Percentiles rank a stretch among this genome's conserved stretches.
Conservation (phyloP, 148 eudicot species). For the Bassia scoparia region DNA sequence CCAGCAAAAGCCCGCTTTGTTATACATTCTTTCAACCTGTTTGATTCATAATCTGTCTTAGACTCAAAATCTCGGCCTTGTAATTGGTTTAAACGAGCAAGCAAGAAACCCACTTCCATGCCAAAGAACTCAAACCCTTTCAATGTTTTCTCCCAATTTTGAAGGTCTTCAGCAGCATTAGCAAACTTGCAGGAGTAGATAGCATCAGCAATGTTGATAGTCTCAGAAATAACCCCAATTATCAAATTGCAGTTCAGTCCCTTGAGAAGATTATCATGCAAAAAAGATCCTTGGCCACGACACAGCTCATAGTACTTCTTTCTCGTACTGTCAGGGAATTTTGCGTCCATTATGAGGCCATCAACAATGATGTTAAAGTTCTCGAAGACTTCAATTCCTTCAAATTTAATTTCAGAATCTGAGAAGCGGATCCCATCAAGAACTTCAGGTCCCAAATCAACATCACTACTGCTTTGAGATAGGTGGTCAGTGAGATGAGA, state of each 20-base stretch:
- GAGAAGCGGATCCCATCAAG: conserved; percentile 30
- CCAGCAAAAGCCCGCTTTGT: conserved; percentile 16
- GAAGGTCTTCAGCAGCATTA: conserved; percentile 26
- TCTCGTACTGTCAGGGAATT: conserved; percentile 28
- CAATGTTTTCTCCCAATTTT: conserved; percentile 45
- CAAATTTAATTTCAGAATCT: conserved; percentile 20
- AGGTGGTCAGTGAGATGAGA: background rate
- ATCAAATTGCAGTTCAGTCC: conserved; percentile 37
- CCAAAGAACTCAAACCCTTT: conserved; percentile 45
- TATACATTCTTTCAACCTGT: conserved; percentile 18
- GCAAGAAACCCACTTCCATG: conserved; percentile 46
- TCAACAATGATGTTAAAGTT: conserved; percentile 36
- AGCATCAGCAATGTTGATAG: conserved; percentile 51
- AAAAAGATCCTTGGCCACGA: conserved; percentile 30
- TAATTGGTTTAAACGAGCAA: conserved; percentile 26
- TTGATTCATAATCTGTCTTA: conserved; percentile 1
- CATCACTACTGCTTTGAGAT: conserved; percentile 17
- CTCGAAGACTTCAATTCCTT: conserved; percentile 20
- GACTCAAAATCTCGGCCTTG: conserved; percentile 18
- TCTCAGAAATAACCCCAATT: conserved; percentile 45
- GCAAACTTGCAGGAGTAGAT: conserved; percentile 31
- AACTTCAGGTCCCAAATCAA: conserved; percentile 15
- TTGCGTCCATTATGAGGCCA: conserved; percentile 38
- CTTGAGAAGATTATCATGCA: conserved; percentile 40
- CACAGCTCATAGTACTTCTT: conserved; percentile 56